phyloP scores from a whole-genome alignment of 2,329 filamentous ascomycete species.

The Mariannaea sp. region DNA sequence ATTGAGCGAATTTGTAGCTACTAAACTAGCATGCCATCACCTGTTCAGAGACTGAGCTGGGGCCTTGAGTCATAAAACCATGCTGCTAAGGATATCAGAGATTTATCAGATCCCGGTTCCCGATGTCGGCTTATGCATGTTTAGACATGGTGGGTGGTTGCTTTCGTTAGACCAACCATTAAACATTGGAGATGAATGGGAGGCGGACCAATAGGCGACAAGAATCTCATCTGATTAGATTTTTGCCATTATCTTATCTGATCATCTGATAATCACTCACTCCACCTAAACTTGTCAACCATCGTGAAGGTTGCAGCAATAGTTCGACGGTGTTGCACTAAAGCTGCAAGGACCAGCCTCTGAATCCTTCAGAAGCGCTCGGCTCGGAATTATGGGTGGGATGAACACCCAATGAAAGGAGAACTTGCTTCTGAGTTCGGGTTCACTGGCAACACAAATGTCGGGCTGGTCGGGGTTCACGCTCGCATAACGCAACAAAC shows the following conservation, averaged over 20 bases:
- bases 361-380: constrained; percentile 7
- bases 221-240: constrained; percentile 38
- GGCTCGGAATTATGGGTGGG: constrained; percentile 8
- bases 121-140: constrained; percentile 21
- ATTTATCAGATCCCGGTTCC: constrained; percentile 8
- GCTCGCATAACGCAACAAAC: background rate
- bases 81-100: constrained; percentile 1
- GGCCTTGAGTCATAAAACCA: constrained; percentile 8
- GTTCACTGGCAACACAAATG: background rate
- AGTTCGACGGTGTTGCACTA: constrained; percentile 3
- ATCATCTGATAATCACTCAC: background rate
- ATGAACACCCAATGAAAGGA: background rate
- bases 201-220: constrained; percentile 26
- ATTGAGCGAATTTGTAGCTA: background rate
- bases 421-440: background rate
- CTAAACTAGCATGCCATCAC: background rate
- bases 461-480: background rate
- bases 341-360: constrained; percentile 14
- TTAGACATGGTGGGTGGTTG: background rate
- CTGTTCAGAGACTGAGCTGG: background rate
- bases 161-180: background rate
- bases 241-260: background rate
- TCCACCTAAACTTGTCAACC: background rate
- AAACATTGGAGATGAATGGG: constrained; percentile 7
- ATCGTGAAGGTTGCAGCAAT: constrained; percentile 16